Evolutionary conservation across 805 yeast species (phyloP).

Genomic region (Aciculoconidium aculeatum): DNA sequence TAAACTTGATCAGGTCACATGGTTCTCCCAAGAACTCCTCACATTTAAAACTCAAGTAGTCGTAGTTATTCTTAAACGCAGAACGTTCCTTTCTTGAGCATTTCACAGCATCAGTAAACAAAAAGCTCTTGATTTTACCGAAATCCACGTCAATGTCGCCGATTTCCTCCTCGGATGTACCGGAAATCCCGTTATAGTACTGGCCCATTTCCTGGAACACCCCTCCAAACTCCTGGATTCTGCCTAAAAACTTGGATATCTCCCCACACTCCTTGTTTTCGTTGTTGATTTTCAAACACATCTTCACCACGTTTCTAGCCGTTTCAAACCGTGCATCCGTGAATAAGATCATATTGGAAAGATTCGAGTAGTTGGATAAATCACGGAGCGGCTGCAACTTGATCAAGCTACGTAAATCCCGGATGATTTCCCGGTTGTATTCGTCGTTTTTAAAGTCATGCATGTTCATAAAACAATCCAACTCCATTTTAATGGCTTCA

Average conservation of each 20-base stretch:
- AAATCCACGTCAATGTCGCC: slow-evolving; percentile 19
- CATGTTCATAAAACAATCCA: slow-evolving; percentile 16
- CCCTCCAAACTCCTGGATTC: slow-evolving; percentile 34
- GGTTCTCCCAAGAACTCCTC: slow-evolving; percentile 20
- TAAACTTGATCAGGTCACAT: slow-evolving; percentile 14
- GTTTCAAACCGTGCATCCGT: slow-evolving; percentile 48
- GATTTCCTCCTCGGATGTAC: slow-evolving; percentile 9
- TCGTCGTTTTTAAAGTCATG: slow-evolving; percentile 13
- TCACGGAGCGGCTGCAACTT: slow-evolving; percentile 22
- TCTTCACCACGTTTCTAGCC: slow-evolving; percentile 48
- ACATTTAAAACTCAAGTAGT: slow-evolving; percentile 36
- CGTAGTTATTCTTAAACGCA: slow-evolving; percentile 29
- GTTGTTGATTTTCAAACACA: slow-evolving; percentile 73
- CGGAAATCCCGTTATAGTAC: slow-evolving; percentile 20
- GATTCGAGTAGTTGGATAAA: slow-evolving; percentile 17
- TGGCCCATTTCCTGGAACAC: slow-evolving; percentile 33
- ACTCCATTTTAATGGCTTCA: slow-evolving; percentile 27
- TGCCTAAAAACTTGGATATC: slow-evolving; percentile 47
- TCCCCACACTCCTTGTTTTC: slow-evolving; percentile 58
- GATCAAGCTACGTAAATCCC: slow-evolving; percentile 21
- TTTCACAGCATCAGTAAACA: slow-evolving; percentile 23
- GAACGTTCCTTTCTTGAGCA: slow-evolving; percentile 23
- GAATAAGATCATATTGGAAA: slow-evolving; percentile 34
- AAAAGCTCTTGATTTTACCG: slow-evolving; percentile 15
- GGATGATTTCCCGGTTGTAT: slow-evolving; percentile 13